Evolutionary conservation across 2,329 filamentous ascomycete genomes (phyloP).

Genomic region (Xylariaceae sp.): DNA sequence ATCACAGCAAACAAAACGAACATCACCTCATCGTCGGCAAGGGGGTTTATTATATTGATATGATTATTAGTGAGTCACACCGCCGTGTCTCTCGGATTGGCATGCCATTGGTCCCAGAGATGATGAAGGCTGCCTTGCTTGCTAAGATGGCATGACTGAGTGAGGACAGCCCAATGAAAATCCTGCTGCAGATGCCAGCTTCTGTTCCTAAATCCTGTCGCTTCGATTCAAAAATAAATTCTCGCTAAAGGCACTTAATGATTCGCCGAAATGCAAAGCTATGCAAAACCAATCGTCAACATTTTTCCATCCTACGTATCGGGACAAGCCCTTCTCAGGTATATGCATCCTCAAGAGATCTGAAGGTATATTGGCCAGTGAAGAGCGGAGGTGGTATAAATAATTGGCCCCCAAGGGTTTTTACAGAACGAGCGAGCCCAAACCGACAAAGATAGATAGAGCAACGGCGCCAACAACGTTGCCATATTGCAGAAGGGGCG

Average conservation of each 20-base stretch:
- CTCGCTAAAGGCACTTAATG: background rate
- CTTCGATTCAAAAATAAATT: conserved; percentile 9
- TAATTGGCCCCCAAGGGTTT: background rate
- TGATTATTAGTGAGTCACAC: conserved; percentile 7
- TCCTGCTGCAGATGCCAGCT: background rate
- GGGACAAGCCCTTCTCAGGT: background rate
- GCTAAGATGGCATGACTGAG: conserved; percentile 1
- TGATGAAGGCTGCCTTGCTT: background rate
- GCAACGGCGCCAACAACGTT: conserved; percentile 12
- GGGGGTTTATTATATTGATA: conserved; percentile 3
- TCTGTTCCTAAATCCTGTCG: conserved; percentile 15
- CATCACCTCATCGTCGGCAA: background rate
- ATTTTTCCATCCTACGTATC: background rate
- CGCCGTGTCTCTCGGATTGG: background rate
- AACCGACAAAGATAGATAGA: conserved; percentile 13
- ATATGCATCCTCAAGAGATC: background rate
- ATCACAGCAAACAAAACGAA: background rate
- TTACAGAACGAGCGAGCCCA: conserved; percentile 18
- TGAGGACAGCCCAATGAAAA: background rate
- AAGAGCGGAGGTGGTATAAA: too few species aligned
- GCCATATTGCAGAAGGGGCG: conserved; percentile 14
- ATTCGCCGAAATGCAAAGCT: background rate
- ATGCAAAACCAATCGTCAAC: background rate
- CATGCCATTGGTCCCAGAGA: background rate
- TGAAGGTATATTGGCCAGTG: background rate